Evolutionary conservation across 2,329 filamentous ascomycete genomes (phyloP), one percentile per base, ranked within the genome.

Genomic region (Colletotrichum sp.): DNA sequence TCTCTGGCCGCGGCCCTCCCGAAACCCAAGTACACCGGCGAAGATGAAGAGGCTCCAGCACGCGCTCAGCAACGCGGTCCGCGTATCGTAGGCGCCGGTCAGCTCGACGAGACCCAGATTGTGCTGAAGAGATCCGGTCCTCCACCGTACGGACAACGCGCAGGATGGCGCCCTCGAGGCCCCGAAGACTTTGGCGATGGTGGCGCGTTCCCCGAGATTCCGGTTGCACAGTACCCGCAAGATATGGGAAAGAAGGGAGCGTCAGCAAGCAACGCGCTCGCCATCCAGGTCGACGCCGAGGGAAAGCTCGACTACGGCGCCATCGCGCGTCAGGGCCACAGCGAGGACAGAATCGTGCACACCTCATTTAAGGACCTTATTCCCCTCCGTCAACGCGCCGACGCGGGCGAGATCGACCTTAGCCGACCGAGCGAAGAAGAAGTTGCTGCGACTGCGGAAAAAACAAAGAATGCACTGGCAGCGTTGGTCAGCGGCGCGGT

Each of bases 281-380:
- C 96, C n/a, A 90, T 99, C 36, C 95, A 98, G 83, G 96, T 99
- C 43, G 96, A 99, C 82, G 92, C 90, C 1, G 94, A 98, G 79
- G 97, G 97, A 60, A 98, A 98, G 83, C 95, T 98, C 78, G 98
- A 98, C 85, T 99, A 98, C 87, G 96, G 98, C 84, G 96, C 96
- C 70, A 98, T 99, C 82, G 96, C 96, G 68, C 91, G 94, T 81
- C 94, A 96, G 82, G 97, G 97, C 16, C 97, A 99, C 84, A 90
- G 90, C 82, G 95, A 96, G 24, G 92, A 92, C 76, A 91, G 96
- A 66, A 95, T 98, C 78, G 93, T 99, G 13, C 97, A 99, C 48
- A 93, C 97, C 24, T 98, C 95, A 10, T 99, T 99, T 88, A 98
- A 98, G 83, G 97, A 99, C 81, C 88, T 99, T 67, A 99, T 99